Evolutionary conservation across 495 filamentous ascomycete species (phyloP).

Genomic region (Bacidia gigantensis): DNA sequence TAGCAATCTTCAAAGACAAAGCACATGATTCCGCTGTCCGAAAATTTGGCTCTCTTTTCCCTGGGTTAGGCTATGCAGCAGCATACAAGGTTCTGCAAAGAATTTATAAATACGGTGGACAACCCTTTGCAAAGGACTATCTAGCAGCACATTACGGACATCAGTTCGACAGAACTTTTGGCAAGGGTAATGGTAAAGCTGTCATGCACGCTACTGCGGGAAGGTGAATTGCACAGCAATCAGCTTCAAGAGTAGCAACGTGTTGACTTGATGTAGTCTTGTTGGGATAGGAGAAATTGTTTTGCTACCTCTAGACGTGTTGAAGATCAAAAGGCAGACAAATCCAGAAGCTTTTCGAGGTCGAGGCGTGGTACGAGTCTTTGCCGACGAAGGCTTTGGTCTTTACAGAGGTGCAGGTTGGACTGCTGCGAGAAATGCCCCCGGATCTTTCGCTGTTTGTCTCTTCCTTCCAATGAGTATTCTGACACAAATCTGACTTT

Average conservation of each 20-base stretch:
- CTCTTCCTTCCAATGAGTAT: neutral
- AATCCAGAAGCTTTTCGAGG: constrained; percentile 97
- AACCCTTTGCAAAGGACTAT: constrained; percentile 90
- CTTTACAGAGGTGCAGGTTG: constrained; percentile 93
- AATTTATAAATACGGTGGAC: constrained; percentile 97
- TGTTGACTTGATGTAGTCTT: constrained; percentile 36
- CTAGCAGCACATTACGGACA: constrained; percentile 66
- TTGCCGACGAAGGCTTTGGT: constrained; percentile 88
- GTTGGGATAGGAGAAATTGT: constrained; percentile 97
- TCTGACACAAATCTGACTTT: neutral
- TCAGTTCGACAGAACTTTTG: constrained; percentile 78
- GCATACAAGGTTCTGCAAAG: constrained; percentile 97
- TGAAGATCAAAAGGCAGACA: constrained; percentile 99
- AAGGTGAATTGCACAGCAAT: constrained; percentile 41
- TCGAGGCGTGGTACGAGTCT: constrained; percentile 76
- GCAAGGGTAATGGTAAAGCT: constrained; percentile 92
- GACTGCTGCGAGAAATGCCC: constrained; percentile 95
- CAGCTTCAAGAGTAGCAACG: neutral
- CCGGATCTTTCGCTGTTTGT: constrained; percentile 89
- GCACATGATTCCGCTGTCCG: constrained; percentile 49
- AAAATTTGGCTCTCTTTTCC: constrained; percentile 94
- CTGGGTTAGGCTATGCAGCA: constrained; percentile 90
- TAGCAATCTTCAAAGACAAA: constrained; percentile 88
- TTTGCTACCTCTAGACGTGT: constrained; percentile 83
- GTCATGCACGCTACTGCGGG: constrained; percentile 95